phyloP scores from a whole-genome alignment of 2,329 filamentous ascomycete genomes.

The Fusarium brevicatenulatum region DNA sequence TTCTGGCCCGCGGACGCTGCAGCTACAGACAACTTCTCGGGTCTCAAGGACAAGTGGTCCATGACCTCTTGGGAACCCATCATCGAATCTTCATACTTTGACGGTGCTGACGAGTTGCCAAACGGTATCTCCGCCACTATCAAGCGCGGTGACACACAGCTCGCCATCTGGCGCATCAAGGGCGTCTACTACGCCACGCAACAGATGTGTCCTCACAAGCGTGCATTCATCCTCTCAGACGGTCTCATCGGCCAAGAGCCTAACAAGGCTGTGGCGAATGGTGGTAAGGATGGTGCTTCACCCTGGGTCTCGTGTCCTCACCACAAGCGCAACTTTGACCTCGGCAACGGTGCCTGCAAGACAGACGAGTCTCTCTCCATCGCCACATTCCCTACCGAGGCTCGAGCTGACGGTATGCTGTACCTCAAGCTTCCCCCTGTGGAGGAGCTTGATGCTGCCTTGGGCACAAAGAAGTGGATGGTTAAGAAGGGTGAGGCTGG shows the following conservation, averaged over 20 bases:
- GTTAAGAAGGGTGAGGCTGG: slow-evolving; percentile 75
- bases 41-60: slow-evolving; percentile 68
- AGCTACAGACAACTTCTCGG: slow-evolving; percentile 76
- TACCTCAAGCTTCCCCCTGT: slow-evolving; percentile 84
- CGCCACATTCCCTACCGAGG: slow-evolving; percentile 82
- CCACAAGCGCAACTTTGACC: slow-evolving; percentile 90
- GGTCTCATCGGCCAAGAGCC: slow-evolving; percentile 79
- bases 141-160: slow-evolving; percentile 88
- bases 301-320: slow-evolving; percentile 90
- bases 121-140: slow-evolving; percentile 80
- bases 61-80: slow-evolving; percentile 80
- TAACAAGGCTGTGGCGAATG: slow-evolving; percentile 40
- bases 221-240: slow-evolving; percentile 88
- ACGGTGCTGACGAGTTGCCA: slow-evolving; percentile 67
- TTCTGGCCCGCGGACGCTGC: slow-evolving; percentile 79
- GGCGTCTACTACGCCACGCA: slow-evolving; percentile 87
- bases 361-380: slow-evolving; percentile 82
- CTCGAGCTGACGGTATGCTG: slow-evolving; percentile 76
- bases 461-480: slow-evolving; percentile 83
- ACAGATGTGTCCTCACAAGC: slow-evolving; percentile 95
- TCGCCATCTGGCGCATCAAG: slow-evolving; percentile 85
- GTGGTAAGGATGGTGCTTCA: slow-evolving; percentile 22
- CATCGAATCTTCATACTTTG: slow-evolving; percentile 75
- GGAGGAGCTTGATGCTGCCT: slow-evolving; percentile 79
- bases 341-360: slow-evolving; percentile 76